These are phyloP conservation scores for Elsinoe batatas DNA, from an alignment of 2,329 filamentous ascomycete genomes.

Conservation along the genomic window DNA sequence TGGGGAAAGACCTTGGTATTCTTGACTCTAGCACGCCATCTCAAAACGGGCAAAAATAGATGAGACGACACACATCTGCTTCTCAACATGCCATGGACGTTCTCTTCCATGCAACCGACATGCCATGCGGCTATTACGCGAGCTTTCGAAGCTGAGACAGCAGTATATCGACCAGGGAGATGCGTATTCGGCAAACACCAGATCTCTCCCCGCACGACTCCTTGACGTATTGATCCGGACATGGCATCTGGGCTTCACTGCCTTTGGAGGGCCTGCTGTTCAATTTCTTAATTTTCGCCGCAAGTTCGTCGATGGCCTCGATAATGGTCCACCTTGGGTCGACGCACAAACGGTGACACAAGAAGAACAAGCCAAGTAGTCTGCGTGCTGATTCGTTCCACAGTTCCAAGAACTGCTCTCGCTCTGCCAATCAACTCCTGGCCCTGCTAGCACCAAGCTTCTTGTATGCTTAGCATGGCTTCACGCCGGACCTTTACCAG, in stretches of 20 bases:
- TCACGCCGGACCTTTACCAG: constrained; percentile 49
- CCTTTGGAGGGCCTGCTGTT: constrained; percentile 58
- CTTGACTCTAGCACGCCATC: constrained; percentile 4
- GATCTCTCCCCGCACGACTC: constrained; percentile 4
- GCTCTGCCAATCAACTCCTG: constrained; percentile 56
- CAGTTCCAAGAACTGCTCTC: constrained; percentile 63
- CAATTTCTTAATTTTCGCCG: constrained; percentile 59
- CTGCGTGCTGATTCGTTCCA: background rate
- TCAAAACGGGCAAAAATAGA: background rate
- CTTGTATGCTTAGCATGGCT: constrained; percentile 57
- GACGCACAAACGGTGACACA: background rate
- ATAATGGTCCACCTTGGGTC: background rate
- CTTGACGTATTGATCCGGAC: constrained; percentile 7
- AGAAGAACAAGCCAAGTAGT: no score
- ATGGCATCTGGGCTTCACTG: constrained; percentile 56
- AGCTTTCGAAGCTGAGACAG: background rate
- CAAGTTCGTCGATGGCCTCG: constrained; percentile 44
- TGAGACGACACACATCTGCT: background rate
- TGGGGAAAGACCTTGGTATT: background rate
- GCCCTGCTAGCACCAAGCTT: constrained; percentile 63
- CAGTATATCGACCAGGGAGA: background rate
- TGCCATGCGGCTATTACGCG: background rate
- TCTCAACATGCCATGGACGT: background rate
- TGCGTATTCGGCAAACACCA: constrained; percentile 3
- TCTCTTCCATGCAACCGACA: background rate